phyloP scores from a whole-genome alignment of 306 rosid species.

The Herpetospermum pedunculosum region DNA sequence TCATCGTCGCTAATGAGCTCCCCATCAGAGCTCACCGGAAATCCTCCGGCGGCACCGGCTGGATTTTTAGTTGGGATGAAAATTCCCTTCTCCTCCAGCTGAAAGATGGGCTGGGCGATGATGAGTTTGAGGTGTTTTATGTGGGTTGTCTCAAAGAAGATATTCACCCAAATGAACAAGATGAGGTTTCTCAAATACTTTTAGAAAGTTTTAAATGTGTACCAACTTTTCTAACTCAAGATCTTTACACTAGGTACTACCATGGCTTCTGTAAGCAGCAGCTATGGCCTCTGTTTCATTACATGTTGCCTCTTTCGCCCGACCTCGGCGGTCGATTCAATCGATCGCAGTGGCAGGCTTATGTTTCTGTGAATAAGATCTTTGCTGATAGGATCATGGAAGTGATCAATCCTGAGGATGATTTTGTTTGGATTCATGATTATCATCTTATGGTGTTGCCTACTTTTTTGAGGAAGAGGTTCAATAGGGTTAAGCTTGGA shows the following conservation, averaged over 20 bases:
- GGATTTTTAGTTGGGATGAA: conserved; percentile 74
- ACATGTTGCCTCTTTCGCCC: conserved; percentile 68
- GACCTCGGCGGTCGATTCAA: conserved; percentile 77
- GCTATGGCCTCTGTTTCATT: conserved; percentile 79
- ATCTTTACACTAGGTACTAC: conserved; percentile 46
- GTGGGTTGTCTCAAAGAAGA: conserved; percentile 74
- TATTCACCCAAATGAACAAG: conserved; percentile 56
- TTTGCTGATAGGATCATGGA: no score
- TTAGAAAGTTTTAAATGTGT: conserved; percentile 59
- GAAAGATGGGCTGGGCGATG: conserved; percentile 78
- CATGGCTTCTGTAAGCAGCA: conserved; percentile 84
- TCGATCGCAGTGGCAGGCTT: no score
- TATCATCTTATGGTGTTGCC: no score
- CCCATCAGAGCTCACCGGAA: conserved; percentile 57
- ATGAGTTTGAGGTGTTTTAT: conserved; percentile 60
- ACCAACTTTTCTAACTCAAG: conserved; percentile 62
- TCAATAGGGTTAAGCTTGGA: no score
- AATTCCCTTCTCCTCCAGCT: conserved; percentile 60
- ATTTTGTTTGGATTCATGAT: no score
- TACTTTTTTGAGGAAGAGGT: no score
- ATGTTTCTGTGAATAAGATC: no score
- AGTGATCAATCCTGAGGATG: no score
- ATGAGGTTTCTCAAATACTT: conserved; percentile 66
- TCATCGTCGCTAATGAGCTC: conserved; percentile 74
- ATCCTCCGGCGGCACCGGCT: conserved; percentile 24